These are phyloP conservation scores for Komagataella pseudopastoris DNA, from an alignment of 805 yeast genomes.

Conservation along the genomic window DNA sequence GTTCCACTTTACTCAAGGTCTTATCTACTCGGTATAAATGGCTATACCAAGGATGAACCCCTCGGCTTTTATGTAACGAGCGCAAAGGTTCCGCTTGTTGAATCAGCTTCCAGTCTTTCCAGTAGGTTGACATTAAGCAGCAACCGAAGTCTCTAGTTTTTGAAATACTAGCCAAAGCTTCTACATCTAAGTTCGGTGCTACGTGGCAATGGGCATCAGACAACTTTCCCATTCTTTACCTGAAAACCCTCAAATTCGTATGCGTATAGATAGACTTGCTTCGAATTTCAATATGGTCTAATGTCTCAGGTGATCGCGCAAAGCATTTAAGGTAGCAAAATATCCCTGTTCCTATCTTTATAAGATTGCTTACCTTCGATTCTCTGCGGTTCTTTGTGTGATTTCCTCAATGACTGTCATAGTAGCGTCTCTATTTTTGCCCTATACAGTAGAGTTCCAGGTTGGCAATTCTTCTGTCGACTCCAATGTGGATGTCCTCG, in stretches of 20 bases:
- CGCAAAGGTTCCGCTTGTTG: neutral
- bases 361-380: neutral
- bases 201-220: slow-evolving; percentile 22
- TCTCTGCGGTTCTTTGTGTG: neutral
- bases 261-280: neutral
- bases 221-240: neutral
- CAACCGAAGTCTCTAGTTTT: neutral
- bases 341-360: neutral
- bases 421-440: slow-evolving; percentile 60
- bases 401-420: slow-evolving; percentile 41
- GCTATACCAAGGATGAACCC: slow-evolving; percentile 88
- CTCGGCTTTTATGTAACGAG: slow-evolving; percentile 13
- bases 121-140: neutral
- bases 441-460: slow-evolving; percentile 62
- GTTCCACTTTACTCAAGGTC: slow-evolving; percentile 26
- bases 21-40: slow-evolving; percentile 34
- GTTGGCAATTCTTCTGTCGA: slow-evolving; percentile 10
- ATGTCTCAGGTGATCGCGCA: neutral
- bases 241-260: neutral
- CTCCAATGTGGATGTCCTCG: neutral
- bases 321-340: neutral
- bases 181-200: neutral
- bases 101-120: neutral
- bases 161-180: neutral
- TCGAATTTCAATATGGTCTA: neutral